These are phyloP conservation scores for Trichoderma asperellum DNA, from an alignment of 2,329 filamentous ascomycete genomes.

Conservation along the genomic window DNA sequence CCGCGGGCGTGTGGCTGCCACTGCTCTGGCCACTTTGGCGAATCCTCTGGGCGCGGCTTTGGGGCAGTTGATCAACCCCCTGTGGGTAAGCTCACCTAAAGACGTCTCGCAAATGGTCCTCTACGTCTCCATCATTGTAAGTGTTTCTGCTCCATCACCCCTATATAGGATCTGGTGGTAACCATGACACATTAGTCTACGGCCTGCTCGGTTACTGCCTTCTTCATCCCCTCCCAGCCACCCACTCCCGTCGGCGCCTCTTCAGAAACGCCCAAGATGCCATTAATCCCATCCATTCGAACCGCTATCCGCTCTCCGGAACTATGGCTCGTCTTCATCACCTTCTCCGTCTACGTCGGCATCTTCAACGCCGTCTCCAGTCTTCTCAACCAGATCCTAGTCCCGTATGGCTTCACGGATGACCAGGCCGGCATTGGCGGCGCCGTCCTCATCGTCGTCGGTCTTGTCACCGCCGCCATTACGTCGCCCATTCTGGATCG, in stretches of 20 bases:
- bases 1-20: conserved; percentile 80
- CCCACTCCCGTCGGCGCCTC: conserved; percentile 78
- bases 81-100: conserved; percentile 65
- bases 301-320: conserved; percentile 63
- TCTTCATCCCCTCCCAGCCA: conserved; percentile 77
- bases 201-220: conserved; percentile 68
- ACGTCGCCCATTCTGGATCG: conserved; percentile 82
- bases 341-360: conserved; percentile 84
- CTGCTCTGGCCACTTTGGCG: conserved; percentile 80
- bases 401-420: conserved; percentile 82
- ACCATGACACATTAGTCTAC: conserved; percentile 40
- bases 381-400: conserved; percentile 86
- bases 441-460: conserved; percentile 85
- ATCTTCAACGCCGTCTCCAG: conserved; percentile 93
- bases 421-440: conserved; percentile 88
- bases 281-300: conserved; percentile 54
- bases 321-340: conserved; percentile 78
- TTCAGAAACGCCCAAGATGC: conserved; percentile 60
- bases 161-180: too few relatives aligned
- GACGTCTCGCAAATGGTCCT: conserved; percentile 83
- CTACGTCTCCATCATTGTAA: conserved; percentile 79
- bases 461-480: conserved; percentile 76
- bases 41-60: conserved; percentile 90
- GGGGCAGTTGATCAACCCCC: conserved; percentile 83
- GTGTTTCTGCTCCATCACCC: conserved; percentile 38